A percentile compares a stretch with the other conserved stretches of the same genome.
phyloP scores from a whole-genome alignment of 352 stramenopile species.

The Achlya hypogyna region DNA sequence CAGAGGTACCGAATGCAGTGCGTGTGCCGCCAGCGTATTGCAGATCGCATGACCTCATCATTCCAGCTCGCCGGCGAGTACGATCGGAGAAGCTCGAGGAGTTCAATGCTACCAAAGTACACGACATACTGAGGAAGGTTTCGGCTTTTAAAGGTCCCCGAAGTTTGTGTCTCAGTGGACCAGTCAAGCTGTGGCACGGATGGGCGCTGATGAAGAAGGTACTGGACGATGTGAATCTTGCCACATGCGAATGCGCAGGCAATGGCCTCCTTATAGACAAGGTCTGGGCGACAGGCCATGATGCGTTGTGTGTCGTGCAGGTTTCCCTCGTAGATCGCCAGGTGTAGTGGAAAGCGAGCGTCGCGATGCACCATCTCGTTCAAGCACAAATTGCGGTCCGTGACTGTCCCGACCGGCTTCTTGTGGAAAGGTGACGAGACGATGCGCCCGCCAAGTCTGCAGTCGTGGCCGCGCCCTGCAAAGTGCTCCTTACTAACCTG shows the following conservation, averaged over 20 bases:
- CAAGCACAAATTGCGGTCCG: neutral
- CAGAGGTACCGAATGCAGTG: neutral
- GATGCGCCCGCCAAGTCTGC: neutral
- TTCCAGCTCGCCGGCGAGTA: neutral
- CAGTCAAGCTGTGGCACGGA: neutral
- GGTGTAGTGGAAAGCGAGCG: constrained; percentile 1
- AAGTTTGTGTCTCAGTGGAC: neutral
- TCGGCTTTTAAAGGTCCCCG: neutral
- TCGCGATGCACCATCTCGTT: neutral
- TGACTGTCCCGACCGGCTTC: neutral
- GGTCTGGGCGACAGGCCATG: neutral
- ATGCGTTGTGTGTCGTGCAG: neutral
- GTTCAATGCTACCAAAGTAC: neutral
- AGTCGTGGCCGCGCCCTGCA: neutral
- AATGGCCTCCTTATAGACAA: neutral
- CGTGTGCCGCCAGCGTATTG: neutral
- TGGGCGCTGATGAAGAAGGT: neutral
- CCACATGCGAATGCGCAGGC: neutral
- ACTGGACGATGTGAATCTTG: constrained; percentile 1
- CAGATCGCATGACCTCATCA: neutral
- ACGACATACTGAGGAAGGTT: neutral
- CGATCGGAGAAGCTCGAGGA: neutral
- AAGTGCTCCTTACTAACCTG: neutral
- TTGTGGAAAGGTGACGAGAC: neutral
- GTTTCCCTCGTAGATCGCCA: constrained; percentile 13